These are phyloP conservation scores for Cercospora sp. DNA, from an alignment of 2,329 filamentous ascomycete genomes.

Conservation along the genomic window DNA sequence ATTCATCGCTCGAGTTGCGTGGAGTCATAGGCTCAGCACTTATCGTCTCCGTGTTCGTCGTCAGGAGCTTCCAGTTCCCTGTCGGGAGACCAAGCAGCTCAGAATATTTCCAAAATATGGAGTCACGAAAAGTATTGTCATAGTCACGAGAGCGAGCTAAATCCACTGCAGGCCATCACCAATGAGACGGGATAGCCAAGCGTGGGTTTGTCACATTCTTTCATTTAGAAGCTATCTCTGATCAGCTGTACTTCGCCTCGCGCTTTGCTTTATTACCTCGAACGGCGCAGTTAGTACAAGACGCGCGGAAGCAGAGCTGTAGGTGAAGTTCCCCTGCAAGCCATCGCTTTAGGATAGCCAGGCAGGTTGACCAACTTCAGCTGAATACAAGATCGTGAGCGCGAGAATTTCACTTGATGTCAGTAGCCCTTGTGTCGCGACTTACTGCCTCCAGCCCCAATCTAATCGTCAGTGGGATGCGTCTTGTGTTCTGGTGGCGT, in stretches of 20 bases:
- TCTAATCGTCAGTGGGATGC: not conserved
- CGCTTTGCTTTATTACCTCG: not conserved
- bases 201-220: not conserved
- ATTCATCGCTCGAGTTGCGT: not conserved
- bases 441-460: not conserved
- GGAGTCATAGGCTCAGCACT: not conserved
- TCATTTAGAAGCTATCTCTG: not conserved
- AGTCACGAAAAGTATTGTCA: not conserved
- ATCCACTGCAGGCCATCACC: not conserved
- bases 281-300: not conserved
- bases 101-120: not conserved
- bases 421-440: not conserved
- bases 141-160: not conserved
- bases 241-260: not conserved
- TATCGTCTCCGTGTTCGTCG: not conserved
- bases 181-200: not conserved
- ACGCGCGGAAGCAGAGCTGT: not conserved
- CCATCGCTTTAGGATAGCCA: slow-evolving; percentile 5
- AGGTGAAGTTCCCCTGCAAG: not conserved
- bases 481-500: not conserved
- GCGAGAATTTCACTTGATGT: not conserved
- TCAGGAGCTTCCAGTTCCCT: not conserved
- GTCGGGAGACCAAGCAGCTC: not conserved
- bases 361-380: not conserved
- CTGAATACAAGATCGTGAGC: not conserved